A percentile compares a stretch with the other conserved stretches of the same genome.
Conservation (phyloP, 805 yeast species). For the Crinitomyces ghanaensis region DNA sequence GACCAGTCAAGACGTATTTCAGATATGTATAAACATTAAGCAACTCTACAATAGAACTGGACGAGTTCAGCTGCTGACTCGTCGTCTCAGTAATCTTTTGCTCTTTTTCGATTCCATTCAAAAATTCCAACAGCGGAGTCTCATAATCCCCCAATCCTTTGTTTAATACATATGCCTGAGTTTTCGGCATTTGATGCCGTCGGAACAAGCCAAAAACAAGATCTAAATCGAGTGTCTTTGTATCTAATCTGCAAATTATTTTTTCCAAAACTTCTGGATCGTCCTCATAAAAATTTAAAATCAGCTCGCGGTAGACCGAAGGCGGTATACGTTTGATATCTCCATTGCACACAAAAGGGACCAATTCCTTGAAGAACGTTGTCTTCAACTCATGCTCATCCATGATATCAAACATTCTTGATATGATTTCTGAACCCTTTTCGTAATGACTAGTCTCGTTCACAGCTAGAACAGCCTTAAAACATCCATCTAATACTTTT, state of each 20-base stretch:
- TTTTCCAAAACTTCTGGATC: constrained; percentile 48
- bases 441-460: too few relatives aligned
- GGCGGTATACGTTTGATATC: constrained; percentile 48
- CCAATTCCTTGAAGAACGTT: constrained; percentile 42
- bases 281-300: constrained; percentile 35
- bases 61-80: not conserved
- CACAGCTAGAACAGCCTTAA: constrained; percentile 33
- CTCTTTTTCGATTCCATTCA: constrained; percentile 23
- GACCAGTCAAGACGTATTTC: constrained; percentile 59
- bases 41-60: constrained; percentile 8
- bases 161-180: constrained; percentile 63
- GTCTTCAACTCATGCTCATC: constrained; percentile 25
- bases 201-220: constrained; percentile 54
- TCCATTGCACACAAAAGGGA: constrained; percentile 38
- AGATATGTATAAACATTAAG: constrained; percentile 46
- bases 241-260: constrained; percentile 57
- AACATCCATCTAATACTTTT: constrained; percentile 28
- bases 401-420: constrained; percentile 35
- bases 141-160: constrained; percentile 54
- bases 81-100: not conserved
- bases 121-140: constrained; percentile 57
- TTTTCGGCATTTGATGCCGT: constrained; percentile 44
- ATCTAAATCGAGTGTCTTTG: constrained; percentile 64
- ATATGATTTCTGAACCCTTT: constrained; percentile 27
- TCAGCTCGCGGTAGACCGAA: constrained; percentile 46